Conservation (phyloP, 257 asterid genomes). For the Paulownia fortunei region DNA sequence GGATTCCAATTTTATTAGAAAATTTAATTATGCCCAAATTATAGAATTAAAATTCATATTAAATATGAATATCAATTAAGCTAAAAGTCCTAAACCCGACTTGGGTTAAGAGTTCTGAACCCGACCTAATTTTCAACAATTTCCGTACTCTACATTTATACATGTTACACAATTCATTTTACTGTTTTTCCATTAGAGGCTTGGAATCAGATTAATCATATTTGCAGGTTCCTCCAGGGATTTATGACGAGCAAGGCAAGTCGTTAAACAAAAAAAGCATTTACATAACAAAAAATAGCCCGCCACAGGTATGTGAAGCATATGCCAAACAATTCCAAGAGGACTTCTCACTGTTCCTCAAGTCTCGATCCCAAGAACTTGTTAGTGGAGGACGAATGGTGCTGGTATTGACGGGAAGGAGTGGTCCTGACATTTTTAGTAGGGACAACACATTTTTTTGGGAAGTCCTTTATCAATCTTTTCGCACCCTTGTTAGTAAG, state of each 20-base stretch:
- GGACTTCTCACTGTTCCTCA: conserved; percentile 56
- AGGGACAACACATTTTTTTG: conserved; percentile 54
- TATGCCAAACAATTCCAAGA: conserved; percentile 51
- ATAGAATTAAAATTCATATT: too few species aligned
- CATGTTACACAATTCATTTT: too few species aligned
- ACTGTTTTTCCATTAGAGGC: too few species aligned
- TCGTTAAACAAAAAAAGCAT: conserved; percentile 54
- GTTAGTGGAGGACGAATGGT: conserved; percentile 57
- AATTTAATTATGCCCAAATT: too few species aligned
- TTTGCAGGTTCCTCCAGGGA: conserved; percentile 55
- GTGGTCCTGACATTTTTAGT: conserved; percentile 33
- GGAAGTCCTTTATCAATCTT: conserved; percentile 54
- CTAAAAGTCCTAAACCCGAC: too few species aligned
- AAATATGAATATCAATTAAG: too few species aligned
- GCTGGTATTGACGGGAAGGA: conserved; percentile 50
- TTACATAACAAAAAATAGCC: conserved; percentile 55
- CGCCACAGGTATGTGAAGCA: conserved; percentile 46
- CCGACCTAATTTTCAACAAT: too few species aligned
- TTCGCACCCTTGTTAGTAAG: conserved; percentile 44
- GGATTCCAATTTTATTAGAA: too few species aligned
- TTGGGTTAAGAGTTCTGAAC: too few species aligned
- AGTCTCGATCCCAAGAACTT: conserved; percentile 52
- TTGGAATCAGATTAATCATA: not conserved
- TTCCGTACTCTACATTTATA: too few species aligned
- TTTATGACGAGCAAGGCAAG: conserved; percentile 48